Evolutionary conservation across 2,329 filamentous ascomycete species (phyloP).

Genomic region (Microcyclospora tardicrescens): DNA sequence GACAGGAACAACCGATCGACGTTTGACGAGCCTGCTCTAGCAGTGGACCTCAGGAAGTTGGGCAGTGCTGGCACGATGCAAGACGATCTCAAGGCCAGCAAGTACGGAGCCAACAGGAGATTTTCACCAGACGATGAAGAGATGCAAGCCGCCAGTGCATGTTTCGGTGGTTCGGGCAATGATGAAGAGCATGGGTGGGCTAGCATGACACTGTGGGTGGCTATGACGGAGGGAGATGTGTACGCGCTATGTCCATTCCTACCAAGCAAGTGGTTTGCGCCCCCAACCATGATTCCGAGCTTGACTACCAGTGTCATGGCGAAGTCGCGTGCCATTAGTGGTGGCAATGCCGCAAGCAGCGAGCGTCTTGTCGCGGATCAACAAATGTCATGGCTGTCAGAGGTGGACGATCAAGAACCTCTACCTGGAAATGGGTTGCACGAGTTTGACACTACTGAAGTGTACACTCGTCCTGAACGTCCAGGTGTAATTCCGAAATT

Average conservation of each 20-base stretch:
- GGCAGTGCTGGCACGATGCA: slow-evolving; percentile 70
- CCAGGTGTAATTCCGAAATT: slow-evolving; percentile 45
- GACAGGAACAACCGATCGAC: slow-evolving; percentile 74
- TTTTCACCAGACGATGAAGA: slow-evolving; percentile 85
- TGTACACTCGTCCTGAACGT: slow-evolving; percentile 42
- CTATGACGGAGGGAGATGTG: slow-evolving; percentile 86
- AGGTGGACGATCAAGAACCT: slow-evolving; percentile 43
- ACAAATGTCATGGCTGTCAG: slow-evolving; percentile 47
- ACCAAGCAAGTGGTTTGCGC: slow-evolving; percentile 67
- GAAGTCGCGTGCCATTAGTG: slow-evolving; percentile 39
- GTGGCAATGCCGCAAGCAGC: slow-evolving; percentile 27
- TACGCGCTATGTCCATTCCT: slow-evolving; percentile 88
- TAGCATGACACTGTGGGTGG: slow-evolving; percentile 90
- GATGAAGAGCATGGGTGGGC: slow-evolving; percentile 62
- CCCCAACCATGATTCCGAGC: slow-evolving; percentile 63
- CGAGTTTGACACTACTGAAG: slow-evolving; percentile 34
- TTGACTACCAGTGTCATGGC: slow-evolving; percentile 72
- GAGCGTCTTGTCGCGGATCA: slow-evolving; percentile 35
- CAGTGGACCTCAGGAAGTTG: slow-evolving; percentile 79
- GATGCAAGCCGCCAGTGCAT: slow-evolving; percentile 85
- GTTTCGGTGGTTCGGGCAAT: slow-evolving; percentile 61
- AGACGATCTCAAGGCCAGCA: slow-evolving; percentile 70
- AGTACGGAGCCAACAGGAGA: slow-evolving; percentile 58
- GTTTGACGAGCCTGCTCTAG: slow-evolving; percentile 70
- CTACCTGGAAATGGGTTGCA: slow-evolving; percentile 23